These are phyloP conservation scores for Bacterosira constricta DNA, from an alignment of 108 stramenopile species.

Conservation along the genomic window DNA sequence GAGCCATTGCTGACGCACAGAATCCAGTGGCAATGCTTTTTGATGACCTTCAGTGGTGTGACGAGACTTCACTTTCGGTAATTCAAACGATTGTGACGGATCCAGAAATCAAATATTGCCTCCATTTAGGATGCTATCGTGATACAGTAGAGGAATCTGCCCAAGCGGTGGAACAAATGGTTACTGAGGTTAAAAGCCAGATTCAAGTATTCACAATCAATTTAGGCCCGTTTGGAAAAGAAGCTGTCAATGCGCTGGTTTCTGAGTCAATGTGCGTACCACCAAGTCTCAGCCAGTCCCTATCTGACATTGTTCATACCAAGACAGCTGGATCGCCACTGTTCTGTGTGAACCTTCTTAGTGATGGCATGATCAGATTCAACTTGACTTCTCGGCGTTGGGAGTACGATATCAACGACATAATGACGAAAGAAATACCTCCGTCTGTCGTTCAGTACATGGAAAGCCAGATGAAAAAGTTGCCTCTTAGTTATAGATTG, in stretches of 20 bases:
- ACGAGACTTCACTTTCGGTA: constrained; percentile 15
- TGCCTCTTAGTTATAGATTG: constrained; percentile 50
- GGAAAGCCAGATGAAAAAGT: constrained; percentile 24
- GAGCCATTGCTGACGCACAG: not conserved
- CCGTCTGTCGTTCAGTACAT: constrained; percentile 28
- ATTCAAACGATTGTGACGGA: constrained; percentile 20
- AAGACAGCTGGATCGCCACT: constrained; percentile 8
- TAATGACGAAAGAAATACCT: constrained; percentile 18
- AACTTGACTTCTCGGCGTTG: constrained; percentile 44
- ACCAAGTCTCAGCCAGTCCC: constrained; percentile 4
- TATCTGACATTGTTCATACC: constrained; percentile 4
- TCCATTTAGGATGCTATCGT: constrained; percentile 18
- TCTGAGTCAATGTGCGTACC: constrained; percentile 17
- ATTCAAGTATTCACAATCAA: constrained; percentile 9
- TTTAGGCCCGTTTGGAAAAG: constrained; percentile 11
- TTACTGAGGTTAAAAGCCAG: not conserved
- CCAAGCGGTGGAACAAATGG: not conserved
- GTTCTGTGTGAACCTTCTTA: constrained; percentile 13
- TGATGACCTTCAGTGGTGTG: constrained; percentile 30
- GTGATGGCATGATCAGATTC: constrained; percentile 45
- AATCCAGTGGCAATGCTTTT: constrained; percentile 9
- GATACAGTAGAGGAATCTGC: not conserved
- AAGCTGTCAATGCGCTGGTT: constrained; percentile 13
- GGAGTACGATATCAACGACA: constrained; percentile 51
- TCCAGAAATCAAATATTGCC: constrained; percentile 1